Base-by-base conservation (phyloP, 2,329 filamentous ascomycete species). In the Moelleriella libera region DNA sequence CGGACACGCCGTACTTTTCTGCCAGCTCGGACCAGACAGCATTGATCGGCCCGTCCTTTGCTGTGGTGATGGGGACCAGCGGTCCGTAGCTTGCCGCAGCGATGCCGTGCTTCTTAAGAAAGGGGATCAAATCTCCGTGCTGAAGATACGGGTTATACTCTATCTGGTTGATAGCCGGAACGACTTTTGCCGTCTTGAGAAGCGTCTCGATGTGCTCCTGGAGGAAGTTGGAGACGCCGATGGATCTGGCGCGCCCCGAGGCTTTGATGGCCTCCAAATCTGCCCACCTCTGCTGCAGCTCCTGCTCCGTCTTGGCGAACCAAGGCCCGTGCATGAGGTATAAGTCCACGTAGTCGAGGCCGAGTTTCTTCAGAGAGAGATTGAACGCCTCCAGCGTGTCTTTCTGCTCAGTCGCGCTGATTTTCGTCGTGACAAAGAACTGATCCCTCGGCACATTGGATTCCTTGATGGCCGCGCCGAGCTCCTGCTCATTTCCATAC, bases 101-200 rank as follows among this genome's bases (percentile, higher is more conserved):
- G 51, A 85, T 83, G 47, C 67, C 62, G 56, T 82, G 66, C 56
- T 72, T 62, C 54, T 69, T 70, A 60, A 74, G 74, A 63, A 75
- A 85, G 12, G 68, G 63, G 32, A 84, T 47, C 10, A 85, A 67
- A 49, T 71, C 68, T 5, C 69, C 70, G 59, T 83, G 82, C 63
- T 84, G 82, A 46, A 85, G 69, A 60, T 87, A 86, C 0, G 85
- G 84, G 63, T 92, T 83, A 58, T 77, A 81, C 68, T 90, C 85
- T 58, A 90, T 84, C 70, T 92, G 85, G 67, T 90, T 89, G 51
- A 85, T 75, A 6, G 76, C 80, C 1, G 86, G 86, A 3, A 68
- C 60, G 50, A 83, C 61, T 54, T 72, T 75, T 45, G 80, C 80
- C 5, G 78, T 77, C 59, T 72, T 60, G 2, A 82, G 66, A 41